These are phyloP conservation scores for Emmonsia crescens DNA, from an alignment of 2,329 filamentous ascomycete genomes.

Conservation along the genomic window DNA sequence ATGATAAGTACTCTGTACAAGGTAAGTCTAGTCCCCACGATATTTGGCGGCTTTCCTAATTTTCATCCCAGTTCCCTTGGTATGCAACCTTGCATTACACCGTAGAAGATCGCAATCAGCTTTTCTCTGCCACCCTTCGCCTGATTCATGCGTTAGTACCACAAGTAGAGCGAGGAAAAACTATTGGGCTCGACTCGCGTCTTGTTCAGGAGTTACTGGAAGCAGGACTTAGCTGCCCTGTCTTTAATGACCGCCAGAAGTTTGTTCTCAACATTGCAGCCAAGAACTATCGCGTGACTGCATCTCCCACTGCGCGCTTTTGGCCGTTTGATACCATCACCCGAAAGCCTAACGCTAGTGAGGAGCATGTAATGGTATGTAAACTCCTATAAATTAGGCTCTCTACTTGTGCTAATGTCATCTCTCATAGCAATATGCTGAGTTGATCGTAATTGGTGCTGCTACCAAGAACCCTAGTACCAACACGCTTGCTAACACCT, in stretches of 20 bases:
- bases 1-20: conserved; percentile 43
- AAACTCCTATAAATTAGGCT: not conserved
- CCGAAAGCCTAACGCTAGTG: conserved; percentile 16
- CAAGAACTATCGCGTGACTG: conserved; percentile 15
- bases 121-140: conserved; percentile 36
- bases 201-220: conserved; percentile 30
- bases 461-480: conserved; percentile 5
- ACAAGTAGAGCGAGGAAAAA: conserved; percentile 39
- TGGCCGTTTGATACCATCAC: conserved; percentile 33
- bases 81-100: conserved; percentile 35
- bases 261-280: conserved; percentile 23
- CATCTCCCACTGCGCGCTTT: conserved; percentile 20
- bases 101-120: conserved; percentile 35
- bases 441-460: conserved; percentile 8
- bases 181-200: conserved; percentile 30
- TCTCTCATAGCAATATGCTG: conserved; percentile 11
- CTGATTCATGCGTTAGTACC: conserved; percentile 52
- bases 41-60: conserved; percentile 3
- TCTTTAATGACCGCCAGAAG: conserved; percentile 36
- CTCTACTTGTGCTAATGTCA: not conserved
- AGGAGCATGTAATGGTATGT: conserved; percentile 21
- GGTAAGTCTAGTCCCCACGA: conserved; percentile 20
- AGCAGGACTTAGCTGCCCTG: conserved; percentile 32
- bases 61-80: conserved; percentile 40
- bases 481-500: conserved; percentile 10